phyloP scores from a whole-genome alignment of 352 stramenopile species.

The Phytophthora ohioensis region DNA sequence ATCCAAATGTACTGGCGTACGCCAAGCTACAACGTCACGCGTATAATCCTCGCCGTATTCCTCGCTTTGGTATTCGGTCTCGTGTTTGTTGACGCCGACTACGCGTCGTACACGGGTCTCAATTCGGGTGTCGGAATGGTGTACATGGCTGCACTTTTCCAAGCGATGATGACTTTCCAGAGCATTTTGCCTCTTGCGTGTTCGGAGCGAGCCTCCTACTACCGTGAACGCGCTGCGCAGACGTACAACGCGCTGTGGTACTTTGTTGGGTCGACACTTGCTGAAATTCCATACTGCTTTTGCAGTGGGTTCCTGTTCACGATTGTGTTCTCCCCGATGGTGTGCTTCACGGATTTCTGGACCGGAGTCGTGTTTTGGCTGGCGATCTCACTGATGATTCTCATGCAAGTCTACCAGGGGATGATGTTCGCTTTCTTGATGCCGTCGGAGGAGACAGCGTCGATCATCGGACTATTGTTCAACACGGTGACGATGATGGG shows the following conservation, averaged over 20 bases:
- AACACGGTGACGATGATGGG: slow-evolving; percentile 64
- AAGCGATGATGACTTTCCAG: slow-evolving; percentile 78
- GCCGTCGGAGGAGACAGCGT: slow-evolving; percentile 50
- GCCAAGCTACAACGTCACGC: slow-evolving; percentile 21
- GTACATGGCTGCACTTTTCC: slow-evolving; percentile 83
- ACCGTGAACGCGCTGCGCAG: slow-evolving; percentile 15
- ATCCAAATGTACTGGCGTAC: slow-evolving; percentile 41
- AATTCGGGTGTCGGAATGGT: slow-evolving; percentile 76
- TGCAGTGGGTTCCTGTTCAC: slow-evolving; percentile 46
- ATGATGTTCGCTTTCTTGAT: slow-evolving; percentile 77
- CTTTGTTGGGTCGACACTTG: slow-evolving; percentile 50
- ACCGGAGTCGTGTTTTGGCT: slow-evolving; percentile 35
- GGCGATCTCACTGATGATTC: slow-evolving; percentile 29
- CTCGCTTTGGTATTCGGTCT: slow-evolving; percentile 46
- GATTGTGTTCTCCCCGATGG: slow-evolving; percentile 41
- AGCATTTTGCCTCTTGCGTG: slow-evolving; percentile 77
- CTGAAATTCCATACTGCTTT: slow-evolving; percentile 58
- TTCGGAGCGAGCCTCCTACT: slow-evolving; percentile 28
- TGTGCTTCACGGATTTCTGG: slow-evolving; percentile 25
- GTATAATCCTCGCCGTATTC: slow-evolving; percentile 48
- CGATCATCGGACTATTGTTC: slow-evolving; percentile 47
- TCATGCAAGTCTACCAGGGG: slow-evolving; percentile 69
- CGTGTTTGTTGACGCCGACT: slow-evolving; percentile 55
- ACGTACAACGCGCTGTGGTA: slow-evolving; percentile 23
- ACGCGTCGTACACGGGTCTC: slow-evolving; percentile 34